Evolutionary conservation across 192 early-diverging fungal species (phyloP).

Genomic region (Gaertneriomyces semiglobifer): DNA sequence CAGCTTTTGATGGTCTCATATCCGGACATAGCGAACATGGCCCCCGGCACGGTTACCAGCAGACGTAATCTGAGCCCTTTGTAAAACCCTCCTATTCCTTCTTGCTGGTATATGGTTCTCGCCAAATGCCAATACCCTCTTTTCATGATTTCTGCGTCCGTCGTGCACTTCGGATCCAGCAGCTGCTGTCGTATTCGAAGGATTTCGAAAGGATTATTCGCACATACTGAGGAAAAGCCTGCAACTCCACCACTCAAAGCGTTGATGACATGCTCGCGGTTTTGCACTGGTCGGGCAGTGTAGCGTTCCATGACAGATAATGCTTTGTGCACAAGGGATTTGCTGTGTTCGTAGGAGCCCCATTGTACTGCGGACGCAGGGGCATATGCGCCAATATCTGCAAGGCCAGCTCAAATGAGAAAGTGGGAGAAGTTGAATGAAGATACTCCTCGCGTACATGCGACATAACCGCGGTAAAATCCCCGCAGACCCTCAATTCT

Average conservation of each 20-base stretch:
- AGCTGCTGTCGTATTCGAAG: slow-evolving; percentile 42
- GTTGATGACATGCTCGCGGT: slow-evolving; percentile 23
- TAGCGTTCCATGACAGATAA: slow-evolving; percentile 13
- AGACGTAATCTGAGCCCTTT: slow-evolving; percentile 37
- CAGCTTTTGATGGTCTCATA: slow-evolving; percentile 44
- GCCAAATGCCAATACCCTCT: slow-evolving; percentile 37
- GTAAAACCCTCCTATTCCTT: slow-evolving; percentile 40
- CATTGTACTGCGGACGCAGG: slow-evolving; percentile 49
- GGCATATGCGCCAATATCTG: slow-evolving; percentile 41
- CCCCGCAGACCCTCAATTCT: slow-evolving; percentile 36
- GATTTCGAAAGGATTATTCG: slow-evolving; percentile 50
- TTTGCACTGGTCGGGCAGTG: background rate
- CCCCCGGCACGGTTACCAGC: slow-evolving; percentile 40
- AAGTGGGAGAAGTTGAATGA: background rate
- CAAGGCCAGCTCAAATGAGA: background rate
- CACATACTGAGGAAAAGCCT: slow-evolving; percentile 32
- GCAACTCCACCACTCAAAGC: slow-evolving; percentile 37
- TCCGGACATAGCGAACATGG: slow-evolving; percentile 45
- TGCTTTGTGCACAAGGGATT: slow-evolving; percentile 21
- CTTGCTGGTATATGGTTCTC: slow-evolving; percentile 26
- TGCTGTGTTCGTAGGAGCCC: slow-evolving; percentile 47
- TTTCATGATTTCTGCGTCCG: slow-evolving; percentile 36
- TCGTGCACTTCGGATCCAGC: slow-evolving; percentile 29
- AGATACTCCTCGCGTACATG: slow-evolving; percentile 18
- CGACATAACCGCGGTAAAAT: slow-evolving; percentile 45